These are phyloP conservation scores for Chlamydomonas reinhardtii DNA, from an alignment of 163 green algal genomes.

Conservation along the genomic window DNA sequence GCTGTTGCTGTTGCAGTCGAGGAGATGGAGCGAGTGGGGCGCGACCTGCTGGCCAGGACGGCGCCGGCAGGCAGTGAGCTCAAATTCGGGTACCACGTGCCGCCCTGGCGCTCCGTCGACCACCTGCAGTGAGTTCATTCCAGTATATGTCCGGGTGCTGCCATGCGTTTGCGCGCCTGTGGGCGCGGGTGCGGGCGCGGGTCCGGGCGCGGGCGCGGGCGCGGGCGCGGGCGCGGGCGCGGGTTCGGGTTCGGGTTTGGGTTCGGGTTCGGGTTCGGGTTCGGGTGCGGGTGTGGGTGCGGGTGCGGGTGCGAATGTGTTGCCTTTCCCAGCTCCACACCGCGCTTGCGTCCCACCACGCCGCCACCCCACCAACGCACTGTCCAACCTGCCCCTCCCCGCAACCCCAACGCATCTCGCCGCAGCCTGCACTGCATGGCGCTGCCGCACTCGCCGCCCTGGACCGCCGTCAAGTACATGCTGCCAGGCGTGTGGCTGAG, in stretches of 20 bases:
- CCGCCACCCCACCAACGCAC: not conserved
- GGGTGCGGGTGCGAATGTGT: not conserved
- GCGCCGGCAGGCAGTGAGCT: slow-evolving; percentile 6
- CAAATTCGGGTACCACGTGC: slow-evolving; percentile 54
- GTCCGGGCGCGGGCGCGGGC: too few species aligned
- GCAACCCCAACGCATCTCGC: too few species aligned
- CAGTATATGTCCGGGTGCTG: not conserved
- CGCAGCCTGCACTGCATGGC: slow-evolving; percentile 51
- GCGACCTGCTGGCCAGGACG: not conserved
- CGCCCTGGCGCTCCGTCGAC: slow-evolving; percentile 50
- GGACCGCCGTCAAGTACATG: slow-evolving; percentile 29
- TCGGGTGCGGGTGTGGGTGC: not conserved
- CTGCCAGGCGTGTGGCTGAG: slow-evolving; percentile 21
- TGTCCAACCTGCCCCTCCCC: not conserved
- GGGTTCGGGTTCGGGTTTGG: not conserved
- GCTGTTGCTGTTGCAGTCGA: not conserved
- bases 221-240: not conserved
- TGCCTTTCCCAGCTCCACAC: too few species aligned
- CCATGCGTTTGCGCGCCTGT: too few species aligned
- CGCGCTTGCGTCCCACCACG: too few species aligned
- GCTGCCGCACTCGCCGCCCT: slow-evolving; percentile 34
- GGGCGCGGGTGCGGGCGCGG: not conserved
- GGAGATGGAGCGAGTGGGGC: slow-evolving; percentile 39
- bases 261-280: not conserved
- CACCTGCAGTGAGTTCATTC: slow-evolving; percentile 53